These are phyloP conservation scores for Ophiocordyceps unilateralis DNA, from an alignment of 2,329 filamentous ascomycete species.

Conservation along the genomic window DNA sequence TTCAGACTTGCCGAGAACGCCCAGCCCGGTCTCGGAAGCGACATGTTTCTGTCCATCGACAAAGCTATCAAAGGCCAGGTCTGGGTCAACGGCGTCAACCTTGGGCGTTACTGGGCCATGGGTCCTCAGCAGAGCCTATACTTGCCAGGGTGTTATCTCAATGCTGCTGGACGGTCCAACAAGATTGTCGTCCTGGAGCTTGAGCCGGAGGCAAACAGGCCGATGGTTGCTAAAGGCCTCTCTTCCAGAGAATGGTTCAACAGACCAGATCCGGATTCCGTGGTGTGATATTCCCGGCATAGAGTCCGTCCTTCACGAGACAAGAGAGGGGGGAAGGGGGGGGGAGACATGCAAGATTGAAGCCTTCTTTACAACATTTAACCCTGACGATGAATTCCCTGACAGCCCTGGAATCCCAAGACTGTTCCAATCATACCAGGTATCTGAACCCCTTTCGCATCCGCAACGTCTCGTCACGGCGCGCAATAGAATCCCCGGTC, in stretches of 20 bases:
- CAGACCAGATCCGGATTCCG: background rate
- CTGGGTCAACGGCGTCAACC: slow-evolving; percentile 27
- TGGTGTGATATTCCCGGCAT: background rate
- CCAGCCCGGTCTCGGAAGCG: slow-evolving; percentile 6
- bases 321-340: too few species aligned
- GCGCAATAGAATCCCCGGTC: slow-evolving; percentile 20
- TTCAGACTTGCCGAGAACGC: slow-evolving; percentile 8
- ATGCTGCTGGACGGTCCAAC: slow-evolving; percentile 12
- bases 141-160: slow-evolving; percentile 21
- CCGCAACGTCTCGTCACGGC: slow-evolving; percentile 24
- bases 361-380: too few species aligned
- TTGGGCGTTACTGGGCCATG: slow-evolving; percentile 28
- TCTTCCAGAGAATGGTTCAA: slow-evolving; percentile 4
- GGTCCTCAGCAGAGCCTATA: slow-evolving; percentile 31
- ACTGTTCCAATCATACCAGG: slow-evolving; percentile 20
- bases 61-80: slow-evolving; percentile 25
- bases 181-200: slow-evolving; percentile 24
- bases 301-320: too few species aligned
- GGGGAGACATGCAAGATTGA: too few species aligned
- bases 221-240: slow-evolving; percentile 2
- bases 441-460: slow-evolving; percentile 31
- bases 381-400: too few species aligned
- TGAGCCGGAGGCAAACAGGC: slow-evolving; percentile 14
- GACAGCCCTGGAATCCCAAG: too few species aligned
- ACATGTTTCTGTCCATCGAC: slow-evolving; percentile 22